A percentile compares a stretch with the other conserved stretches of the same genome.
phyloP scores from a whole-genome alignment of 805 yeast genomes.

The Huiozyma naganishii region DNA sequence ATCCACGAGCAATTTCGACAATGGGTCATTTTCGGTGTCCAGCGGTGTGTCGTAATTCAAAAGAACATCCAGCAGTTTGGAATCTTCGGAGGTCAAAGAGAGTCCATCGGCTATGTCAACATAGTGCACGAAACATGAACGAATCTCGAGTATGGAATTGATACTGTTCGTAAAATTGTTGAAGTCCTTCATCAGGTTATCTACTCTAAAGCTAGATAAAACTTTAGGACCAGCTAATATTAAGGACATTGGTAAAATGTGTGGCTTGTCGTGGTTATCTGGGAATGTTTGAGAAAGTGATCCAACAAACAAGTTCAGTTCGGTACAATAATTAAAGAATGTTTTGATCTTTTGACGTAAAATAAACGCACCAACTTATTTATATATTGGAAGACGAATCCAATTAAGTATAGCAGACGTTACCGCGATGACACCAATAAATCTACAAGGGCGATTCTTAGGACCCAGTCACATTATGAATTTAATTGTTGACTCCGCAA shows the following conservation, averaged over 20 bases:
- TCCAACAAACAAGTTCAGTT: too few relatives aligned
- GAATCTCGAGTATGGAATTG: constrained; percentile 56
- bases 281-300: too few relatives aligned
- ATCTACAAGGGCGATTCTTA: too few relatives aligned
- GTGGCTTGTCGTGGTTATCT: background rate
- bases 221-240: constrained; percentile 84
- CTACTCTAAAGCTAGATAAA: constrained; percentile 75
- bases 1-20: constrained; percentile 17
- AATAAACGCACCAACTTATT: too few relatives aligned
- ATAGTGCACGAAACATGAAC: constrained; percentile 73
- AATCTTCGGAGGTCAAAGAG: constrained; percentile 29
- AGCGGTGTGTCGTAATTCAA: constrained; percentile 66
- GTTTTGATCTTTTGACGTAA: too few relatives aligned
- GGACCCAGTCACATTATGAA: too few relatives aligned
- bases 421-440: too few relatives aligned
- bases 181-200: constrained; percentile 59
- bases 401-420: too few relatives aligned
- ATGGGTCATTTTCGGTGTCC: constrained; percentile 37
- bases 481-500: too few relatives aligned
- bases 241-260: constrained; percentile 27
- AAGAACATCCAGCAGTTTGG: constrained; percentile 44
- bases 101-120: constrained; percentile 40
- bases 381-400: too few relatives aligned
- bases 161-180: constrained; percentile 54
- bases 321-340: too few relatives aligned